phyloP scores from a whole-genome alignment of 345 rosid species.

The Brassica rapa region DNA sequence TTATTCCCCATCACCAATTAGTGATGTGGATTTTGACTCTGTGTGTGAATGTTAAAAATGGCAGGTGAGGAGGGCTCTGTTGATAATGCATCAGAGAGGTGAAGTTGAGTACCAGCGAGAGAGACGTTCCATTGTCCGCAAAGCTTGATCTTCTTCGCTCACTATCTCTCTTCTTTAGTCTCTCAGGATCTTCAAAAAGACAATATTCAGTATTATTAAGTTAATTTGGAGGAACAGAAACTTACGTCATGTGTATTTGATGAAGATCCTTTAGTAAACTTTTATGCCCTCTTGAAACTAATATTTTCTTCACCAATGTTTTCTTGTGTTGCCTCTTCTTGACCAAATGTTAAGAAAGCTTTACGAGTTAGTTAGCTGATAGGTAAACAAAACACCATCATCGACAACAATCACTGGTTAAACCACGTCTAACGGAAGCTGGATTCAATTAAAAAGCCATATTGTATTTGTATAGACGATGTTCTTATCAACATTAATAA shows the following conservation, averaged over 20 bases:
- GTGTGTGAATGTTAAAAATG: slow-evolving; percentile 20
- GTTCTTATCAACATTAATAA: too few relatives aligned
- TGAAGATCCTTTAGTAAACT: not conserved
- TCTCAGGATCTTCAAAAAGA: not conserved
- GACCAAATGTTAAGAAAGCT: not conserved
- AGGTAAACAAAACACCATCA: not conserved
- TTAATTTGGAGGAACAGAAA: not conserved
- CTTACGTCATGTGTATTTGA: not conserved
- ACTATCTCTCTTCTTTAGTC: not conserved
- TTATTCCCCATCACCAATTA: not conserved
- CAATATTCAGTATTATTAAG: not conserved
- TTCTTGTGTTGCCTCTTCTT: not conserved
- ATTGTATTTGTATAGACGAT: too few relatives aligned
- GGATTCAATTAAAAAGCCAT: too few relatives aligned
- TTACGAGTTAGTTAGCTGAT: not conserved
- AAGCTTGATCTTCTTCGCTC: slow-evolving; percentile 43
- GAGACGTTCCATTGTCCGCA: slow-evolving; percentile 77
- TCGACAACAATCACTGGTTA: not conserved
- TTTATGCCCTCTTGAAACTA: not conserved
- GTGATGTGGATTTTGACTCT: not conserved
- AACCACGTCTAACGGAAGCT: not conserved
- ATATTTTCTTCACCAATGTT: not conserved
- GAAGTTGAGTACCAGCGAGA: slow-evolving; percentile 94
- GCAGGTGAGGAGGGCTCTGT: slow-evolving; percentile 95
- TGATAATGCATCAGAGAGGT: slow-evolving; percentile 96